phyloP scores from a whole-genome alignment of 2,329 filamentous ascomycete genomes.

The Arthrobotrys sinensis region DNA sequence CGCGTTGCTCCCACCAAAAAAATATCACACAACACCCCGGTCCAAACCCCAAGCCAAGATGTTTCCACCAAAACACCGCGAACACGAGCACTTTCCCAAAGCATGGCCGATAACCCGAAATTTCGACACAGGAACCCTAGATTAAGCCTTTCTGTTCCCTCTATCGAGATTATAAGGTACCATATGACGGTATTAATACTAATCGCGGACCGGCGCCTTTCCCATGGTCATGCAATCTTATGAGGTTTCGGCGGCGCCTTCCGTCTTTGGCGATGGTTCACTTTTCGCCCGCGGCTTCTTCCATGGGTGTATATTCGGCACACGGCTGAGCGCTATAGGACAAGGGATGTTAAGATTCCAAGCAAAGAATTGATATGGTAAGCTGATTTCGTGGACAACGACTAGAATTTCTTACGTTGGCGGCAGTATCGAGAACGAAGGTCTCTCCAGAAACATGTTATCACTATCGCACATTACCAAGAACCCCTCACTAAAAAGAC shows the following conservation, averaged over 20 bases:
- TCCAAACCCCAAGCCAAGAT: constrained; percentile 5
- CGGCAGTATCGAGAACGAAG: too few species aligned
- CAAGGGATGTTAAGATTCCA: not conserved
- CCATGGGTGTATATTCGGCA: constrained; percentile 2
- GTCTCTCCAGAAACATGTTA: constrained; percentile 1
- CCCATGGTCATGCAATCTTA: not conserved
- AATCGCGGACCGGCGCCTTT: constrained; percentile 16
- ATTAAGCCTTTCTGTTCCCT: not conserved
- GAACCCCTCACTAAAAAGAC: not conserved
- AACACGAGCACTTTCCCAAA: constrained; percentile 46
- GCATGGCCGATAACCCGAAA: constrained; percentile 33
- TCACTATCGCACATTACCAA: constrained; percentile 7
- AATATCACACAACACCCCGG: constrained; percentile 26
- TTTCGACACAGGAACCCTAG: constrained; percentile 9
- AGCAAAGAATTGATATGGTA: not conserved
- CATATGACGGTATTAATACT: constrained; percentile 4
- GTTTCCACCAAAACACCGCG: constrained; percentile 28
- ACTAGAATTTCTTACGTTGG: too few species aligned
- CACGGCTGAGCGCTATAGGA: not conserved
- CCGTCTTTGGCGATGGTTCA: not conserved
- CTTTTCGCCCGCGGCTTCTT: constrained; percentile 29
- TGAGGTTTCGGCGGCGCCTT: constrained; percentile 12
- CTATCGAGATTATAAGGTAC: too few species aligned
- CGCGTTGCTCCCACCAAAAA: constrained; percentile 21
- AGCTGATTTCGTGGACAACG: too few species aligned